Conservation (phyloP, 805 yeast species). For the Hanseniaspora thailandica region DNA sequence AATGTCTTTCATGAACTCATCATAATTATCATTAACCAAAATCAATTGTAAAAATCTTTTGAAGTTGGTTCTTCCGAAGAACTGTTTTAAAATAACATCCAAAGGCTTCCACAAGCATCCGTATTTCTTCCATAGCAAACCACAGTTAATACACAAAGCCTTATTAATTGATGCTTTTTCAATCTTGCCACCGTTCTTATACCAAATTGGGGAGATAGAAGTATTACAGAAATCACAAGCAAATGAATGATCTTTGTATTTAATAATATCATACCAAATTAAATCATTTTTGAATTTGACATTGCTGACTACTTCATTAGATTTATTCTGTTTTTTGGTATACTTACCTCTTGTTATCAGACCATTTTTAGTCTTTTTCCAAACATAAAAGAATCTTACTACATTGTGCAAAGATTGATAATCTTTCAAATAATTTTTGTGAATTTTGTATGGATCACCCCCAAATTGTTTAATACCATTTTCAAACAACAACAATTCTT, state of each 20-base stretch:
- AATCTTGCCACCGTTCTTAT: slow-evolving; percentile 19
- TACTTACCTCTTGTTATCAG: slow-evolving; percentile 70
- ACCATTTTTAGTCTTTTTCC: slow-evolving; percentile 81
- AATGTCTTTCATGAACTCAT: not conserved
- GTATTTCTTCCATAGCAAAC: slow-evolving; percentile 81
- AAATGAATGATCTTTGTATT: slow-evolving; percentile 52
- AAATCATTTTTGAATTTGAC: slow-evolving; percentile 30
- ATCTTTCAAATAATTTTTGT: slow-evolving; percentile 34
- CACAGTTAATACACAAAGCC: slow-evolving; percentile 78
- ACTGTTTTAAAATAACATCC: slow-evolving; percentile 44
- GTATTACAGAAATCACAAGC: slow-evolving; percentile 62
- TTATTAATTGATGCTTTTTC: slow-evolving; percentile 17
- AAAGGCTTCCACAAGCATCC: slow-evolving; percentile 83
- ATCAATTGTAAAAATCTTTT: slow-evolving; percentile 16
- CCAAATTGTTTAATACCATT: slow-evolving; percentile 62
- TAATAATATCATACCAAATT: slow-evolving; percentile 45
- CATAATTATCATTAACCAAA: slow-evolving; percentile 17
- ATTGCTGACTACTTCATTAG: slow-evolving; percentile 15
- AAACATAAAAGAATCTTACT: slow-evolving; percentile 76
- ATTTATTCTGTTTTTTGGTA: slow-evolving; percentile 38
- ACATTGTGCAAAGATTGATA: slow-evolving; percentile 66
- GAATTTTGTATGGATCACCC: slow-evolving; percentile 36
- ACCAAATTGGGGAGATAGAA: slow-evolving; percentile 30
- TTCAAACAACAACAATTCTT: slow-evolving; percentile 61
- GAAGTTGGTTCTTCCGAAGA: slow-evolving; percentile 20